Base-by-base conservation (phyloP, 2,329 filamentous ascomycete species). In the Aspergillus glaucus region DNA sequence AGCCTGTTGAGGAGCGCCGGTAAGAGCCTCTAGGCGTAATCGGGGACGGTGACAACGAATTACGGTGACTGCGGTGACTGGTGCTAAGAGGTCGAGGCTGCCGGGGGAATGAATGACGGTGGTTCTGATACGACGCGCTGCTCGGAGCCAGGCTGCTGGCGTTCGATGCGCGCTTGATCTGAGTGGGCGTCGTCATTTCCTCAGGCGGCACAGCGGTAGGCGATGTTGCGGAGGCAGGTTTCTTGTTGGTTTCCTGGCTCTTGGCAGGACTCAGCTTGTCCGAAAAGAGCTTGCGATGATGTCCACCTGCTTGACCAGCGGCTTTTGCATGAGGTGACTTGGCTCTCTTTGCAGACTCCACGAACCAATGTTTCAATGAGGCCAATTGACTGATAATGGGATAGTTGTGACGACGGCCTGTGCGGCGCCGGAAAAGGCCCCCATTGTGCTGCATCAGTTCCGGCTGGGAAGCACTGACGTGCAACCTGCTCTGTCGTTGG, bases 1-100 rank as follows among this genome's bases (percentile, higher is more conserved):
- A 79, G 26, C 92, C 91, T 40, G 79, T 82, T 4, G 89, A 95
- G 2, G 88, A 83, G 32, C 90, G 86, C 9, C 93, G 84, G 60
- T 94, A 86, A 1, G 87, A 88, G 4, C 88, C 90, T 36, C 90
- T 86, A 3, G 93, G 92, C 0, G 93, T 97, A 37, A 96, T 69
- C 0, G 93, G 92, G 2, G 85, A 86, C 0, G 93, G 93, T 0
- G 89, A 95, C 8, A 94, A 72, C 0, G 90, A 95, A 52, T 89
- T 86, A 14, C 89, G 81, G 51, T 73, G 66, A 50, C 59, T 62
- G 15, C 61, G 59, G 45, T 62, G 56, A 32, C 61, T 58, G n/a
- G 62, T 67, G 45, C 63, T 71, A 28, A 69, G 44, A 28, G 62
- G 58, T 34, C 68, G 63, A 34, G 66, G 60, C 45, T 67, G 63